phyloP scores from a whole-genome alignment of 2,329 filamentous ascomycete species.

The Fusarium humuli region DNA sequence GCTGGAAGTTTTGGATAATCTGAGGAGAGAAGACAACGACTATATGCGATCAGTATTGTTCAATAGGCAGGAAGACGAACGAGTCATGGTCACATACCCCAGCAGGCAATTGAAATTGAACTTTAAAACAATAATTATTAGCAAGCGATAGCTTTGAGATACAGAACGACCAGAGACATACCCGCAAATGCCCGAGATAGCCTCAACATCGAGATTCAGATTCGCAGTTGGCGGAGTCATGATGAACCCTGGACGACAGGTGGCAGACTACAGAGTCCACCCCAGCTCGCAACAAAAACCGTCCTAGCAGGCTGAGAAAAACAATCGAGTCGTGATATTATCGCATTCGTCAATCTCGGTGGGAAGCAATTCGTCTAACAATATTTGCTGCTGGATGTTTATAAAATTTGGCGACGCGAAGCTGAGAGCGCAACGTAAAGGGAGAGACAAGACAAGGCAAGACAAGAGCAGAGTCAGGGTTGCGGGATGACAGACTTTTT shows the following conservation, averaged over 20 bases:
- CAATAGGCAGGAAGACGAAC: neutral
- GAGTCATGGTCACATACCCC: slow-evolving; percentile 60
- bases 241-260: slow-evolving; percentile 39
- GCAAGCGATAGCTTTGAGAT: neutral
- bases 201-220: slow-evolving; percentile 85
- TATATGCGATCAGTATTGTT: slow-evolving; percentile 40
- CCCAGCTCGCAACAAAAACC: slow-evolving; percentile 14
- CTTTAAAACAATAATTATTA: slow-evolving; percentile 56
- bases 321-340: slow-evolving; percentile 2
- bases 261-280: slow-evolving; percentile 28
- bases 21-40: slow-evolving; percentile 98
- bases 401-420: slow-evolving; percentile 5
- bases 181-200: slow-evolving; percentile 92
- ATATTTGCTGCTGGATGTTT: neutral
- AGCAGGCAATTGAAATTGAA: slow-evolving; percentile 95
- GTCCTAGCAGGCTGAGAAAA: slow-evolving; percentile 9
- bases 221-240: slow-evolving; percentile 68
- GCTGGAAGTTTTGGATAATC: slow-evolving; percentile 93
- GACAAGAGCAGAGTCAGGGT: slow-evolving; percentile 11
- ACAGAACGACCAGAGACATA: slow-evolving; percentile 57
- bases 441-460: slow-evolving; percentile 24
- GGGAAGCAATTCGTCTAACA: neutral
- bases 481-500: slow-evolving; percentile 42
- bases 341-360: slow-evolving; percentile 17
- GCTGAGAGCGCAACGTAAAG: slow-evolving; percentile 21